Evolutionary conservation across 768 basidiomycete genomes (phyloP).

Genomic region (Serpula lacrymans): DNA sequence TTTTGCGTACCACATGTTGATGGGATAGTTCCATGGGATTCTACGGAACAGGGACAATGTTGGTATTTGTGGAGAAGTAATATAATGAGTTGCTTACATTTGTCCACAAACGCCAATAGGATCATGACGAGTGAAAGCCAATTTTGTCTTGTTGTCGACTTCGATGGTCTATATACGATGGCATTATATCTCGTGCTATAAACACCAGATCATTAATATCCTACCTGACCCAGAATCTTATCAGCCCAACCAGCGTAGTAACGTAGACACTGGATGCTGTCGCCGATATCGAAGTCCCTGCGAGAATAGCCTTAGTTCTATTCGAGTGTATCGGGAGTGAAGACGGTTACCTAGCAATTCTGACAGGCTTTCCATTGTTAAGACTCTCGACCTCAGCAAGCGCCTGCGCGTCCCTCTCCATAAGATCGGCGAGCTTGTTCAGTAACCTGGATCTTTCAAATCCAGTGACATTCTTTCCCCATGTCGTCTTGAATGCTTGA

Average conservation of each 20-base stretch:
- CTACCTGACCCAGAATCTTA: slow-evolving; percentile 84
- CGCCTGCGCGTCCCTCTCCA: slow-evolving; percentile 78
- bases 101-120: slow-evolving; percentile 95
- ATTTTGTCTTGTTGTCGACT: slow-evolving; percentile 73
- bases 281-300: slow-evolving; percentile 80
- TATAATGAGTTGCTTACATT: slow-evolving; percentile 49
- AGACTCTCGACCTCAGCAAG: slow-evolving; percentile 82
- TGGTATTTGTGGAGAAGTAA: slow-evolving; percentile 7
- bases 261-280: slow-evolving; percentile 71
- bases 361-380: slow-evolving; percentile 91
- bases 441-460: slow-evolving; percentile 77
- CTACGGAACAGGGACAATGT: slow-evolving; percentile 30
- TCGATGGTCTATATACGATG: slow-evolving; percentile 60
- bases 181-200: slow-evolving; percentile 5
- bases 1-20: slow-evolving; percentile 71
- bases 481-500: slow-evolving; percentile 77
- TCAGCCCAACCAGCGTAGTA: slow-evolving; percentile 98
- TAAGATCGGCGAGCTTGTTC: slow-evolving; percentile 85
- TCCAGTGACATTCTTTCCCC: slow-evolving; percentile 88
- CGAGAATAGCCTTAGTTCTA: slow-evolving; percentile 4
- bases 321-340: slow-evolving; percentile 31
- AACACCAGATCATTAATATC: slow-evolving; percentile 4
- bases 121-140: slow-evolving; percentile 84
- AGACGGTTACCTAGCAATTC: slow-evolving; percentile 41
- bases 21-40: slow-evolving; percentile 94